A percentile compares a stretch with the other conserved stretches of the same genome.
Evolutionary conservation across 2,329 filamentous ascomycete genomes (phyloP).

Genomic region (Aureobasidium zeae): DNA sequence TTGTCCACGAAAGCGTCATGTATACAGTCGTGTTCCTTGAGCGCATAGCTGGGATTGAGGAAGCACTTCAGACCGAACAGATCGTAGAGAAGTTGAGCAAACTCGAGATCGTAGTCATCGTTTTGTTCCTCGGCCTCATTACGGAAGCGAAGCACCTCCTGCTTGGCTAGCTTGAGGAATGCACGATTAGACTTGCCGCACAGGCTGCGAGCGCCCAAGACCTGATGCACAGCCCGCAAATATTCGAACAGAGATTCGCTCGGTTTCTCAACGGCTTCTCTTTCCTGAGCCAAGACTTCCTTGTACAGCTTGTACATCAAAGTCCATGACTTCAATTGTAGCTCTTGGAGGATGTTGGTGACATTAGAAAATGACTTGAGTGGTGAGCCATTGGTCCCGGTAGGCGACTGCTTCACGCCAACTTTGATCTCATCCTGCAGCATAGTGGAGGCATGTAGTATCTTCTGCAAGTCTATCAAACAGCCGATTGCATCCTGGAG

Average conservation of each 20-base stretch:
- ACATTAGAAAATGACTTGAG: conserved; percentile 23
- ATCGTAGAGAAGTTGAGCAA: conserved; percentile 77
- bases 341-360: conserved; percentile 57
- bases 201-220: conserved; percentile 71
- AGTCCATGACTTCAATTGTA: conserved; percentile 82
- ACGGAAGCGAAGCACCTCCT: conserved; percentile 64
- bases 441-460: conserved; percentile 71
- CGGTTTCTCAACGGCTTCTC: conserved; percentile 50
- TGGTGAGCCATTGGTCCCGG: conserved; percentile 39
- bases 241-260: conserved; percentile 69
- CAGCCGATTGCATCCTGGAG: conserved; percentile 63
- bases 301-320: conserved; percentile 74
- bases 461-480: conserved; percentile 59
- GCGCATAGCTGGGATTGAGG: conserved; percentile 29
- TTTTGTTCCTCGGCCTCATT: conserved; percentile 45
- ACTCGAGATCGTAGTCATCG: conserved; percentile 75
- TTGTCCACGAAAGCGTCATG: conserved; percentile 66
- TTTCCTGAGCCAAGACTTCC: conserved; percentile 61
- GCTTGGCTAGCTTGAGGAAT: conserved; percentile 80
- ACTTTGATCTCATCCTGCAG: conserved; percentile 80
- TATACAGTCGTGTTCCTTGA: conserved; percentile 66
- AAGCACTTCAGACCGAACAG: conserved; percentile 65
- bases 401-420: conserved; percentile 57
- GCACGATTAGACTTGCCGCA: conserved; percentile 80
- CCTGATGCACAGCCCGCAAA: conserved; percentile 71